Evolutionary conservation across 2,329 filamentous ascomycete genomes (phyloP).

Genomic region (Trichoderma simmonsii): DNA sequence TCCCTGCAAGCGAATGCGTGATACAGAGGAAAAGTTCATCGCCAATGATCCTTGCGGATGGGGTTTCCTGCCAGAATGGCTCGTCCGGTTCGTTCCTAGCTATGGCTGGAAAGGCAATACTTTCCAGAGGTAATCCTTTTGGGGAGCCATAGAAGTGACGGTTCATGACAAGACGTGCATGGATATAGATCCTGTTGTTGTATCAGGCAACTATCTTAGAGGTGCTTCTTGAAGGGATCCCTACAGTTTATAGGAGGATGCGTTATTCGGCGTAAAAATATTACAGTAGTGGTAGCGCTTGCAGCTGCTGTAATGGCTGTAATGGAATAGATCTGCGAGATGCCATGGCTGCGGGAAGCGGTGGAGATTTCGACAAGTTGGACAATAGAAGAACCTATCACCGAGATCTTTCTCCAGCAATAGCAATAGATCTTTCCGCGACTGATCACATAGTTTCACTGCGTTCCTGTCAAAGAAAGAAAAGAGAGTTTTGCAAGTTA

Average conservation of each 20-base stretch:
- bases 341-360: not conserved
- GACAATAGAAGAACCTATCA: not conserved
- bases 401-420: not conserved
- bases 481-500: not conserved
- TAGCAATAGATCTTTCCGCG: not conserved
- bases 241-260: not conserved
- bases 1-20: not conserved
- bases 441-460: not conserved
- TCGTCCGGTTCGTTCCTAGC: not conserved
- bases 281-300: not conserved
- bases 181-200: not conserved
- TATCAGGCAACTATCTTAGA: not conserved
- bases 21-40: slow-evolving; percentile 3
- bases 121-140: not conserved
- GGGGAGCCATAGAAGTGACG: not conserved
- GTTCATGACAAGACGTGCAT: not conserved
- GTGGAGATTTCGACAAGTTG: not conserved
- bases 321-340: not conserved
- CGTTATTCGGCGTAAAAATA: not conserved
- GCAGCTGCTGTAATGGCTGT: not conserved
- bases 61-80: not conserved
- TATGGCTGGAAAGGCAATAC: not conserved
- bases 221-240: not conserved
- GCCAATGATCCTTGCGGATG: not conserved
- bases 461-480: not conserved